Percentiles rank a stretch among this genome's conserved stretches.
Evolutionary conservation across 192 early-diverging fungal species (phyloP).

Genomic region (Entomortierella chlamydospora): DNA sequence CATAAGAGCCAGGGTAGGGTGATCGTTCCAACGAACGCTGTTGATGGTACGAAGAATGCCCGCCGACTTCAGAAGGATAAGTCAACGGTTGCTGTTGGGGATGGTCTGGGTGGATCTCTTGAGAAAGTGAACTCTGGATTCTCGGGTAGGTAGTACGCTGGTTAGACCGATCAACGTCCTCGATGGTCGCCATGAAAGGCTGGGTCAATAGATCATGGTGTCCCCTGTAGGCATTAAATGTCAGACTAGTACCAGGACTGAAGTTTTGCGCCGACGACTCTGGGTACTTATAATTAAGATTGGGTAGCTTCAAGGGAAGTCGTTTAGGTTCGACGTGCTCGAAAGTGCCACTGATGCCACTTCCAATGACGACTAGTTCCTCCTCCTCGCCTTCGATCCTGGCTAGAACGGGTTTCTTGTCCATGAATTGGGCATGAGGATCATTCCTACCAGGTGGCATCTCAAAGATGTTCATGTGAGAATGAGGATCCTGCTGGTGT

Average conservation of each 20-base stretch:
- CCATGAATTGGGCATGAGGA: neutral
- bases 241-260: slow-evolving; percentile 44
- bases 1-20: slow-evolving; percentile 2
- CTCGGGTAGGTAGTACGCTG: neutral
- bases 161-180: neutral
- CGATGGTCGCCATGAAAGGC: slow-evolving; percentile 4
- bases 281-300: slow-evolving; percentile 33
- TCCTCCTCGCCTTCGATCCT: slow-evolving; percentile 31
- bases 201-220: slow-evolving; percentile 15
- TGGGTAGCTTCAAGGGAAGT: slow-evolving; percentile 22
- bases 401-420: slow-evolving; percentile 7
- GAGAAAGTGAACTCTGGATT: neutral
- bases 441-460: neutral
- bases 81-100: neutral
- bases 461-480: slow-evolving; percentile 7
- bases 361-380: slow-evolving; percentile 41
- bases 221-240: slow-evolving; percentile 41
- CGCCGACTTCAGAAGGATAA: neutral
- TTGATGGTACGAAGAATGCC: neutral
- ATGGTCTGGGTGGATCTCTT: slow-evolving; percentile 7
- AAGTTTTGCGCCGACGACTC: slow-evolving; percentile 35
- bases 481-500: neutral
- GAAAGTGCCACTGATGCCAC: slow-evolving; percentile 12
- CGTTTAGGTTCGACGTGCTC: neutral
- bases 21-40: slow-evolving; percentile 5